Percentiles rank a stretch among this genome's conserved stretches.
phyloP scores from a whole-genome alignment of 108 stramenopile species.

The Aurantiochytrium sp. region DNA sequence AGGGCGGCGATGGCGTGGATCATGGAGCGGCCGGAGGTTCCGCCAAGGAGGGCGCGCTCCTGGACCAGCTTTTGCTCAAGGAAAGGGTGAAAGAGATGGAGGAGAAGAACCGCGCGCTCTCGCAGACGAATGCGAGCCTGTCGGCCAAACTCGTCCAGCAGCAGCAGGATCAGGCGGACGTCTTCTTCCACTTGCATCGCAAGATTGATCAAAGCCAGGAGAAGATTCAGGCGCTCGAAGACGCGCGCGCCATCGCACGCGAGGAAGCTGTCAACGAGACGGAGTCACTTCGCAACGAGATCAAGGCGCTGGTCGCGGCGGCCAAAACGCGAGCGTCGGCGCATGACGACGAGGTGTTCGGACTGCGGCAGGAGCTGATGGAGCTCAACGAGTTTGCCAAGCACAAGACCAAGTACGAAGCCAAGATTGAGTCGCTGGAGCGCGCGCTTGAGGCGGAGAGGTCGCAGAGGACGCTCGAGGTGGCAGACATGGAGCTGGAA shows the following conservation, averaged over 20 bases:
- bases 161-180: neutral
- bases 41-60: neutral
- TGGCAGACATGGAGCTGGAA: neutral
- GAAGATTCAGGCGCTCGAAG: neutral
- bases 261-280: neutral
- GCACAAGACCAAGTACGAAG: neutral
- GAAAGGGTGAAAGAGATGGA: neutral
- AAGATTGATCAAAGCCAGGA: slow-evolving; percentile 9
- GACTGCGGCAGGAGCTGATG: neutral
- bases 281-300: neutral
- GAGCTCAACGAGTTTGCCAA: neutral
- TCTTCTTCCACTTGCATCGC: neutral
- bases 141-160: neutral
- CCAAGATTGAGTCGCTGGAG: neutral
- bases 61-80: neutral
- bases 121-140: neutral
- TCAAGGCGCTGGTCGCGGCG: neutral
- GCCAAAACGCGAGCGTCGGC: neutral
- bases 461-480: neutral
- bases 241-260: neutral
- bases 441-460: neutral
- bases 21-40: neutral
- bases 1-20: neutral
- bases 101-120: neutral
- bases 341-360: neutral